These are phyloP conservation scores for Apostasia shenzhenica DNA, from an alignment of 106 monocot species.

Conservation along the genomic window DNA sequence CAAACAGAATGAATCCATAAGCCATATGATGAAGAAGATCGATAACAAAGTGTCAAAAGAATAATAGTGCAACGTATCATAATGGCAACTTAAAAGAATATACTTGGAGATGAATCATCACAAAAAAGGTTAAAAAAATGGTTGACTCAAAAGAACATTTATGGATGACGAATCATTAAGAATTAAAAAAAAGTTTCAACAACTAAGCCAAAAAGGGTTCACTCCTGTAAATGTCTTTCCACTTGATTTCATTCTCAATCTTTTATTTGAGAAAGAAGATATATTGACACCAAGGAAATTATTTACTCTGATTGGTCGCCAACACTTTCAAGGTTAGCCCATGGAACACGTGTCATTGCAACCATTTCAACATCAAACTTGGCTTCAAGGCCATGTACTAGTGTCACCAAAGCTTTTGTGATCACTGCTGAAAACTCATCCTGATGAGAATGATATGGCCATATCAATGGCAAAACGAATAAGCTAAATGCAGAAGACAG, in stretches of 20 bases:
- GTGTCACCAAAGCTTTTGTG: conserved; percentile 83
- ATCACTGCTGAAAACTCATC: conserved; percentile 97
- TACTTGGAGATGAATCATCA: too few relatives aligned
- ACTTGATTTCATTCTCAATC: neutral
- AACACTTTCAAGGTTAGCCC: conserved; percentile 95
- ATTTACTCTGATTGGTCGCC: conserved; percentile 98
- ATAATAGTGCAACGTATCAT: too few relatives aligned
- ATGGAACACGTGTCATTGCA: conserved; percentile 96
- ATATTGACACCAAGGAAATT: conserved; percentile 1
- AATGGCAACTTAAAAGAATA: too few relatives aligned
- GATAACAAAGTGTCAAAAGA: too few relatives aligned
- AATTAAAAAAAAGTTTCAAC: too few relatives aligned
- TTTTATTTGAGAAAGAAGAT: neutral
- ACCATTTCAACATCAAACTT: conserved; percentile 99
- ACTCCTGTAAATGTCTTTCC: neutral
- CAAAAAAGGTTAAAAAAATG: too few relatives aligned
- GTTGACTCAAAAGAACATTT: too few relatives aligned
- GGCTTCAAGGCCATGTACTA: conserved; percentile 95
- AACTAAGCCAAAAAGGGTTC: too few relatives aligned
- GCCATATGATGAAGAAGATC: too few relatives aligned
- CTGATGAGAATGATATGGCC: conserved; percentile 20
- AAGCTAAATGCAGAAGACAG: neutral
- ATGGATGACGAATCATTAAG: too few relatives aligned
- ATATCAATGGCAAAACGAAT: neutral
- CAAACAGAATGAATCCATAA: too few relatives aligned